A percentile compares a stretch with the other conserved stretches of the same genome.
phyloP scores from a whole-genome alignment of 257 asterid genomes.

The Solanum dulcamara region DNA sequence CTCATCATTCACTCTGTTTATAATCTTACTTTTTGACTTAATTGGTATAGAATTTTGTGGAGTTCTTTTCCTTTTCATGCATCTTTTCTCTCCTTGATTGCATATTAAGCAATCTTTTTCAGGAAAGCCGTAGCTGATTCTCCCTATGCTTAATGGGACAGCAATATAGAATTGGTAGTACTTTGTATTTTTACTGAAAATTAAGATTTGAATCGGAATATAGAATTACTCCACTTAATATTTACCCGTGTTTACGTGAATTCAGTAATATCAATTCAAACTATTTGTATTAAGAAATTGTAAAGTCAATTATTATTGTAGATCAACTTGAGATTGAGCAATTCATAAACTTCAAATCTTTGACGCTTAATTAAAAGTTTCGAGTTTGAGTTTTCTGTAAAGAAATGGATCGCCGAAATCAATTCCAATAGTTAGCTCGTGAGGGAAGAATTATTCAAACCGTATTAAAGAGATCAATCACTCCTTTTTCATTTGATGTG shows the following conservation, averaged over 20 bases:
- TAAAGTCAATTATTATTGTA: not conserved
- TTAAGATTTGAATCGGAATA: too few relatives aligned
- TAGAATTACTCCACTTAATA: too few relatives aligned
- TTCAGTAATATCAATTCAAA: too few relatives aligned
- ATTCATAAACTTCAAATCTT: not conserved
- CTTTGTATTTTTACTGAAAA: too few relatives aligned
- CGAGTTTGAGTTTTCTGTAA: not conserved
- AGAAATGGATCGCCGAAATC: too few relatives aligned
- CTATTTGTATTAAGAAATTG: too few relatives aligned
- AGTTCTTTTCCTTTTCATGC: not conserved
- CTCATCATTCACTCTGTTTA: not conserved
- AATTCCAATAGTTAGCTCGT: too few relatives aligned
- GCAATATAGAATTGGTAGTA: not conserved
- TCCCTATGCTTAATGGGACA: not conserved
- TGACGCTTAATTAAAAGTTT: accelerated
- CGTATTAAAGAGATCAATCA: not conserved
- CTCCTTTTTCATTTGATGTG: not conserved
- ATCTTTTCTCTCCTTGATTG: not conserved
- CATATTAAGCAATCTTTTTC: not conserved
- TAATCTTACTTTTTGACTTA: not conserved
- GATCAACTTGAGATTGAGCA: not conserved
- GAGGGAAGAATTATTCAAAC: not conserved
- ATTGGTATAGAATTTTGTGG: not conserved
- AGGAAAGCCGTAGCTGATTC: not conserved
- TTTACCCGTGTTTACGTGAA: too few relatives aligned